Conservation (phyloP, 768 basidiomycete genomes). For the Collybia mongolica region DNA sequence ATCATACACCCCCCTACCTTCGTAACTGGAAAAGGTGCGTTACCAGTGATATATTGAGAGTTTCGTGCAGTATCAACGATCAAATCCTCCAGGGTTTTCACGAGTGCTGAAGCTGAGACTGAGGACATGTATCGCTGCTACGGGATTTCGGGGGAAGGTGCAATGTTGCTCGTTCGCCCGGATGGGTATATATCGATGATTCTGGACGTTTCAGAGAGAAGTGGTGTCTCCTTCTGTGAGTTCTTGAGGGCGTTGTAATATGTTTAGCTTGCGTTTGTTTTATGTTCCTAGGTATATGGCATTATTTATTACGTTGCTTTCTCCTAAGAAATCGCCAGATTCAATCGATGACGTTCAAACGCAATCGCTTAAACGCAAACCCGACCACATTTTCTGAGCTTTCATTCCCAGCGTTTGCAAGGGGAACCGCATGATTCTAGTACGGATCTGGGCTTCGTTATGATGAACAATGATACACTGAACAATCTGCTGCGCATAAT, state of each 20-base stretch:
- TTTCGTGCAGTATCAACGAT: background rate
- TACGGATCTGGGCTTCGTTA: no score
- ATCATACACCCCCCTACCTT: no score
- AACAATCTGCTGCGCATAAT: no score
- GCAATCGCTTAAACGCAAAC: no score
- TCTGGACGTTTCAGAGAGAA: background rate
- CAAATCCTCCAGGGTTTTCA: background rate
- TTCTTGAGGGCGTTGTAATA: background rate
- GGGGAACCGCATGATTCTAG: no score
- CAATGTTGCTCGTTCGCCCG: background rate
- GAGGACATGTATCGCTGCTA: background rate
- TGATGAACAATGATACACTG: no score
- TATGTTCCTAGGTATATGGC: no score
- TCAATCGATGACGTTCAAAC: no score
- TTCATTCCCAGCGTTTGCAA: no score
- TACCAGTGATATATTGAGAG: background rate
- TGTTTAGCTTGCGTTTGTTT: no score
- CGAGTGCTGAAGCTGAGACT: background rate
- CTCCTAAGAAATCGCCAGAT: slow-evolving; percentile 5
- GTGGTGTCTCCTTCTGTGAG: background rate
- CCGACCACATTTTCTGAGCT: no score
- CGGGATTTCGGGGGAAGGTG: background rate
- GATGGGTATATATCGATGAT: slow-evolving; percentile 3
- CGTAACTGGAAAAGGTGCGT: background rate
- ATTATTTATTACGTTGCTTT: no score